These are phyloP conservation scores for Kluyveromyces sp. DNA, from an alignment of 1,139 yeast species.

Conservation along the genomic window DNA sequence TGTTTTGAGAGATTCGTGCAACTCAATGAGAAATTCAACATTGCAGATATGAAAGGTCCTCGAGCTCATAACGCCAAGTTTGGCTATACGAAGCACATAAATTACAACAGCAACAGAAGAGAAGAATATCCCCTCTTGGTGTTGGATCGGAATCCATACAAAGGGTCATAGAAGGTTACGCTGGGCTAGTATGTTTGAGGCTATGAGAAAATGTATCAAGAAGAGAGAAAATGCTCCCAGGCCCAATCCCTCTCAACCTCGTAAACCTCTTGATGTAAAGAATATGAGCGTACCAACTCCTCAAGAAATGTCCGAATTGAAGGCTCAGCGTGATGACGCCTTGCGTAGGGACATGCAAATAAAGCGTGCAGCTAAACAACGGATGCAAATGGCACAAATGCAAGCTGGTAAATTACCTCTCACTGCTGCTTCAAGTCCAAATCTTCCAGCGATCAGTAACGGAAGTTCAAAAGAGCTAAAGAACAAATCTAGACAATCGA, in stretches of 20 bases:
- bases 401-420: conserved; percentile 12
- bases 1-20: conserved; percentile 95
- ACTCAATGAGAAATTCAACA: conserved; percentile 77
- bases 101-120: conserved; percentile 71
- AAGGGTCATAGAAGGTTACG: conserved; percentile 84
- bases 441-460: conserved; percentile 1
- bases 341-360: conserved; percentile 35
- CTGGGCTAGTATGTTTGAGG: conserved; percentile 97
- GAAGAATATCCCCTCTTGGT: conserved; percentile 86
- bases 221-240: conserved; percentile 69
- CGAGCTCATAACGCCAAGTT: conserved; percentile 79
- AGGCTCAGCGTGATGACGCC: conserved; percentile 78
- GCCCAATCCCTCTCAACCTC: conserved; percentile 40
- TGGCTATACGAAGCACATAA: conserved; percentile 91
- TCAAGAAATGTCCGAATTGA: conserved; percentile 70
- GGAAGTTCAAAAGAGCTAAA: background rate
- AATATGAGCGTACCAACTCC: conserved; percentile 59
- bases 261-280: conserved; percentile 34
- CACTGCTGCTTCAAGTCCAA: conserved; percentile 5
- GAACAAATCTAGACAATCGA: background rate
- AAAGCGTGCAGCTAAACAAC: conserved; percentile 27
- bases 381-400: conserved; percentile 19
- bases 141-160: conserved; percentile 88
- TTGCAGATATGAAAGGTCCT: conserved; percentile 80
- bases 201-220: conserved; percentile 81